Base-by-base conservation (phyloP, 441 rosid species). In the Theobroma grandiflorum region DNA sequence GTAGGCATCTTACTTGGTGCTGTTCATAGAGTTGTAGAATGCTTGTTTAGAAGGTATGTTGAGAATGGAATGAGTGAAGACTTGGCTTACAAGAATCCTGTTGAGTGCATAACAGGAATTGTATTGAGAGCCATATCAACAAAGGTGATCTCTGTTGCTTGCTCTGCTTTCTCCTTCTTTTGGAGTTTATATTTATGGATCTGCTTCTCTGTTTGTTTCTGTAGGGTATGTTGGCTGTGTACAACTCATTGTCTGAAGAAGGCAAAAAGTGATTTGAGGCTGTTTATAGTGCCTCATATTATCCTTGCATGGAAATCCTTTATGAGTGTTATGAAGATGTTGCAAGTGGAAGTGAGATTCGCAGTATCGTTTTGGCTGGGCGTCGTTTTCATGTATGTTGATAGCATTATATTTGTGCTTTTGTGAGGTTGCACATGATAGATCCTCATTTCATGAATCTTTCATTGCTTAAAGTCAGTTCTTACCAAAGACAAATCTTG, bases 291-390 rank as follows among this genome's bases (percentile, higher is more conserved):
- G 97, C 99, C 31, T 93, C 98, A 0, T 96, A 75, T 85, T 96
- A 94, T 82, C 97, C 99, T 22, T 92, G 97, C 82, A 96, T 93
- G 99, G 99, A 96, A 78, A 94, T 94, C 74, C 84, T 96, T 65
- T 94, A 93, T 14, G 98, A 94, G 85, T 96, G 98, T 83, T 95
- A 94, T 77, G 99, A 96, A 82, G 99, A 96, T 86, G 98, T 96
- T 50, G 98, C 98, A 22, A 81, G 84, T 82, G 97, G 99, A n/a
- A 96, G 91, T 42, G 99, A 96, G 84, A 94, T 96, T 79, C 82
- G 90, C 33, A 79, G 94, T 61, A 92, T 92, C 79, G 92, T 91
- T 31, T 80, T 92, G 83, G 93, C 96, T 58, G 96, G 93, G 8
- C 92, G 90, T 65, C 91, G 94, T 20, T 92, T 91, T 81, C 82